These are phyloP conservation scores for Angomonas deanei DNA, from an alignment of 208 protist genomes.

Conservation along the genomic window DNA sequence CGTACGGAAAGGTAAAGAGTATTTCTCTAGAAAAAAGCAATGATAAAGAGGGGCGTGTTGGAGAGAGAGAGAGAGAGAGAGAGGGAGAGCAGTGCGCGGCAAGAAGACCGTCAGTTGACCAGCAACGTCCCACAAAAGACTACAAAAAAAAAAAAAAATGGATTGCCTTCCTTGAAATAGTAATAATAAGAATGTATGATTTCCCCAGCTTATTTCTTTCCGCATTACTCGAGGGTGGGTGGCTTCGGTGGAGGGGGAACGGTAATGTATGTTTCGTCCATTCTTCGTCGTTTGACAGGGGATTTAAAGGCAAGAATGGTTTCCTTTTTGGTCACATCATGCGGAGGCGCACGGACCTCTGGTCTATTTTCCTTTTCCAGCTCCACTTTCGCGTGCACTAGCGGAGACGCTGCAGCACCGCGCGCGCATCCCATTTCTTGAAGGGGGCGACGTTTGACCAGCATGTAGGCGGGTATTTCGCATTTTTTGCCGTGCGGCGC, in stretches of 20 bases:
- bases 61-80: neutral
- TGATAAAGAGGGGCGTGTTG: neutral
- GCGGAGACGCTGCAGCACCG: neutral
- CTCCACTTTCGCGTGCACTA: neutral
- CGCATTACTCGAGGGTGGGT: too few relatives aligned
- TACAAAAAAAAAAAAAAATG: slow-evolving; percentile 3
- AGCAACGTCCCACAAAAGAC: neutral
- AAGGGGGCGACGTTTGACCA: neutral
- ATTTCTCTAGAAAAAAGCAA: slow-evolving; percentile 1
- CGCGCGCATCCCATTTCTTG: neutral
- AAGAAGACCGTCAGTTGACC: neutral
- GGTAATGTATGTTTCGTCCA: neutral
- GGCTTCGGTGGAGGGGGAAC: neutral
- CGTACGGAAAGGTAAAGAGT: too few relatives aligned
- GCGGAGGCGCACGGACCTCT: neutral
- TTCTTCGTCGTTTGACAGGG: neutral
- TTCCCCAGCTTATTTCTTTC: too few relatives aligned
- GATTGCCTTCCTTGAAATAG: too few relatives aligned
- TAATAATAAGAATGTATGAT: too few relatives aligned
- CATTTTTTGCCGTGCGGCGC: neutral
- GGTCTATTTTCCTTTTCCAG: neutral
- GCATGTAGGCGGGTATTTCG: neutral
- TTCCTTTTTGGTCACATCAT: neutral
- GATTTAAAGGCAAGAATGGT: neutral
- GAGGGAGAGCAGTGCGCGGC: neutral